Evolutionary conservation across 2,329 filamentous ascomycete species (phyloP).

Genomic region (Diplodia corticola): DNA sequence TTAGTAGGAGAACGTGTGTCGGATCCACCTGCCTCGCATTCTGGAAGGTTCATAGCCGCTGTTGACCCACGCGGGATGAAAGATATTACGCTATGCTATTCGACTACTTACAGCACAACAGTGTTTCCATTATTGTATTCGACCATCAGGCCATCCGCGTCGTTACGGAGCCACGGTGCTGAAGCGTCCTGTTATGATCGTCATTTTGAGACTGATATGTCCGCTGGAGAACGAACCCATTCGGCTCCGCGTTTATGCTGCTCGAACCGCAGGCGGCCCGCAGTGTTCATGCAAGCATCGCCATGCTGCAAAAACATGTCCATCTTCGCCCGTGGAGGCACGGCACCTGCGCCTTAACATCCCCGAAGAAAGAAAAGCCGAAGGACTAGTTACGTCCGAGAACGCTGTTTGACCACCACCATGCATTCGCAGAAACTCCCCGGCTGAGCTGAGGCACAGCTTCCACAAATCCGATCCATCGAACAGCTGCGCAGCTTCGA

Average conservation of each 20-base stretch:
- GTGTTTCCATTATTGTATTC: not conserved
- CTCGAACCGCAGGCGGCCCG: no score
- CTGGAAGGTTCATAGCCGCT: not conserved
- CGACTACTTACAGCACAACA: not conserved
- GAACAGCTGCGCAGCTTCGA: no score
- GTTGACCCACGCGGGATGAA: not conserved
- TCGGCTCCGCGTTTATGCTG: not conserved
- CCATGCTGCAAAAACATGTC: no score
- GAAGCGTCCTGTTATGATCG: not conserved
- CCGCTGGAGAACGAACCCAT: not conserved
- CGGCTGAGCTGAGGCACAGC: no score
- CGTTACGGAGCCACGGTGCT: not conserved
- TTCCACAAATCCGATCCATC: no score
- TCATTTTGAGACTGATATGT: not conserved
- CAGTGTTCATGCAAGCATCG: no score
- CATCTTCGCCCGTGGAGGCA: no score
- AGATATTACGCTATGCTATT: not conserved
- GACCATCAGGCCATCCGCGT: not conserved
- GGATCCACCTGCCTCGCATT: not conserved
- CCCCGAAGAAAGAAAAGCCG: no score
- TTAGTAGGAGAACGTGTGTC: not conserved
- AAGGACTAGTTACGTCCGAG: no score
- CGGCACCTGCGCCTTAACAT: no score
- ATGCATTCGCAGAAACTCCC: no score
- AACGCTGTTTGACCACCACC: no score